These are phyloP conservation scores for Pyrus communis DNA, from an alignment of 306 rosid genomes.

Conservation along the genomic window DNA sequence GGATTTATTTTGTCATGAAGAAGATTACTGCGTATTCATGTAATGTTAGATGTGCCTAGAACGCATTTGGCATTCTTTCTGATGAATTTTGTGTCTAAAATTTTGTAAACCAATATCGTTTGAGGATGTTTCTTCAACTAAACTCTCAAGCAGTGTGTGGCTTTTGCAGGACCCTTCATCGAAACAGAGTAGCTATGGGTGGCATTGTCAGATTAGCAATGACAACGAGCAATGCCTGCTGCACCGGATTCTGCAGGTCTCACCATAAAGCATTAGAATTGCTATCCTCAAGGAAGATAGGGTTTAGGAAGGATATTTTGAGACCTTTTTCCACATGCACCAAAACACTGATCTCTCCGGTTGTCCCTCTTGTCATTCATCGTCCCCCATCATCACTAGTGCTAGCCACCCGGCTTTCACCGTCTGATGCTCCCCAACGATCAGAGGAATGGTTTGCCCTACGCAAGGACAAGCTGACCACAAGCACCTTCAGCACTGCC, in stretches of 20 bases:
- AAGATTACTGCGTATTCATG: not conserved
- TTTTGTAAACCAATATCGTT: not conserved
- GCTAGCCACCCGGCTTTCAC: constrained; percentile 34
- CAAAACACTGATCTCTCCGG: constrained; percentile 10
- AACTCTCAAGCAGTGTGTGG: constrained; percentile 23
- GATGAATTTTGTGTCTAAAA: constrained; percentile 1
- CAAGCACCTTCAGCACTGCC: constrained; percentile 91
- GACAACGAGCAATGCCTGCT: constrained; percentile 35
- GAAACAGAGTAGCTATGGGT: constrained; percentile 11
- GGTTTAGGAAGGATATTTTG: constrained; percentile 2
- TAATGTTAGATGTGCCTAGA: not conserved
- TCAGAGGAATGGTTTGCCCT: constrained; percentile 97
- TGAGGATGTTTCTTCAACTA: constrained; percentile 5
- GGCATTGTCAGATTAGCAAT: constrained; percentile 33
- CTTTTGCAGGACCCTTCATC: constrained; percentile 26
- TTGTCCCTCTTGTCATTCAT: constrained; percentile 16
- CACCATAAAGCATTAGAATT: constrained; percentile 24
- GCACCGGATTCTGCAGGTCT: constrained; percentile 30
- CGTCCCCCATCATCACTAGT: constrained; percentile 33
- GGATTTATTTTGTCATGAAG: not conserved
- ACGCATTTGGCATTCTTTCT: constrained; percentile 1
- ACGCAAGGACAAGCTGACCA: constrained; percentile 82
- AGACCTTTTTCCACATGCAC: constrained; percentile 33
- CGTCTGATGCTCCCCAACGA: constrained; percentile 57
- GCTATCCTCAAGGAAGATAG: constrained; percentile 21